phyloP scores from a whole-genome alignment of 768 basidiomycete species.

The Panellus pusillus region DNA sequence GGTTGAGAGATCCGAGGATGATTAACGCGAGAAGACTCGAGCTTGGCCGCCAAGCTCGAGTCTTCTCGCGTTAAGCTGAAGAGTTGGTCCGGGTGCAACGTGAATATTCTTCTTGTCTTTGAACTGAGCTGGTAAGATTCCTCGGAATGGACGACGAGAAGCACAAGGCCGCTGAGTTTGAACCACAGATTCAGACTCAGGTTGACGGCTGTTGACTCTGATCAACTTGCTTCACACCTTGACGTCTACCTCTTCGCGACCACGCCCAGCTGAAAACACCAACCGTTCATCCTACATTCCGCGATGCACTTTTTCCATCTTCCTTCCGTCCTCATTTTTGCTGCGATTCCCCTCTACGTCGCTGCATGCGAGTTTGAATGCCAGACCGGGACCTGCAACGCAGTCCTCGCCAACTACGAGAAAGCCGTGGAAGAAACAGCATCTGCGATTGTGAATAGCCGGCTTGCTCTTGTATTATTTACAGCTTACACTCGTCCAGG shows the following conservation, averaged over 20 bases:
- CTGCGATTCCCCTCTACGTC: constrained; percentile 38
- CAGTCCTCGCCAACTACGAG: constrained; percentile 53
- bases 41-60: background rate
- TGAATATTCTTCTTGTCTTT: too few species aligned
- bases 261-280: constrained; percentile 6
- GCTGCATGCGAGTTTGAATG: constrained; percentile 72
- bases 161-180: too few species aligned
- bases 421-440: constrained; percentile 40
- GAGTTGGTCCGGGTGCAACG: too few species aligned
- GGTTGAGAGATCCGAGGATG: background rate
- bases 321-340: constrained; percentile 24
- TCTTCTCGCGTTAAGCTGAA: background rate
- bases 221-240: too few species aligned
- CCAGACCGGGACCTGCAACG: constrained; percentile 57
- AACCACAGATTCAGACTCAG: too few species aligned
- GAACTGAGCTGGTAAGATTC: too few species aligned
- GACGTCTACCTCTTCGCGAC: too few species aligned
- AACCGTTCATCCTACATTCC: background rate
- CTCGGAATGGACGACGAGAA: too few species aligned
- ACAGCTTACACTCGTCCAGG: constrained; percentile 14
- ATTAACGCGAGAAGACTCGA: background rate
- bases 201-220: too few species aligned
- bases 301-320: constrained; percentile 19
- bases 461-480: background rate
- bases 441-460: constrained; percentile 40